phyloP scores from a whole-genome alignment of 768 basidiomycete species.

The Tulasnella sp. region DNA sequence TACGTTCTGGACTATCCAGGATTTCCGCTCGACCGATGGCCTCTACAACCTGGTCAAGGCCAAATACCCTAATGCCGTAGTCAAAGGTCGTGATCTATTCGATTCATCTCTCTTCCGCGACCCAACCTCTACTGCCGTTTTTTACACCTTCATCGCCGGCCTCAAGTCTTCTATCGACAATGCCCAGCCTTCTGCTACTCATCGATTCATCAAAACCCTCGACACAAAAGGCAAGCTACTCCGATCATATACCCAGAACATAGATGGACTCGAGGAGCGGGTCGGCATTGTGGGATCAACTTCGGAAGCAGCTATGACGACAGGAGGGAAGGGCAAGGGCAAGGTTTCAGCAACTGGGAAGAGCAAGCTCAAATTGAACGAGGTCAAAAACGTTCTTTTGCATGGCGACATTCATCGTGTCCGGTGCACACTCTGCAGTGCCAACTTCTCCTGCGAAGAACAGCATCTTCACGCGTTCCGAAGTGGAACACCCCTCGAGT shows the following conservation, averaged over 20 bases:
- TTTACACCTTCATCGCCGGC: conserved; percentile 91
- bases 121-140: conserved; percentile 73
- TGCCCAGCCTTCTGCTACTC: conserved; percentile 78
- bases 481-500: conserved; percentile 67
- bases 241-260: conserved; percentile 94
- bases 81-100: conserved; percentile 93
- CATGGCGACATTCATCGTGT: conserved; percentile 93
- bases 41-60: conserved; percentile 86
- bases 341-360: conserved; percentile 55
- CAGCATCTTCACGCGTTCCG: conserved; percentile 58
- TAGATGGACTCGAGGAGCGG: conserved; percentile 85
- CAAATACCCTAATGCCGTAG: conserved; percentile 68
- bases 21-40: conserved; percentile 92
- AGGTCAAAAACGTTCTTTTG: conserved; percentile 82
- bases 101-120: conserved; percentile 88
- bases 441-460: conserved; percentile 60
- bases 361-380: conserved; percentile 54
- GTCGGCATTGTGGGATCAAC: conserved; percentile 59
- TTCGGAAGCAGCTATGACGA: not conserved
- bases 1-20: conserved; percentile 42
- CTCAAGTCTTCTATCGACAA: conserved; percentile 75
- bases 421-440: conserved; percentile 77
- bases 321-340: conserved; percentile 19
- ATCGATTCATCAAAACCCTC: conserved; percentile 77
- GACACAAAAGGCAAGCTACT: conserved; percentile 77